phyloP scores from a whole-genome alignment of 352 stramenopile genomes.

The Phytopythium boreale region DNA sequence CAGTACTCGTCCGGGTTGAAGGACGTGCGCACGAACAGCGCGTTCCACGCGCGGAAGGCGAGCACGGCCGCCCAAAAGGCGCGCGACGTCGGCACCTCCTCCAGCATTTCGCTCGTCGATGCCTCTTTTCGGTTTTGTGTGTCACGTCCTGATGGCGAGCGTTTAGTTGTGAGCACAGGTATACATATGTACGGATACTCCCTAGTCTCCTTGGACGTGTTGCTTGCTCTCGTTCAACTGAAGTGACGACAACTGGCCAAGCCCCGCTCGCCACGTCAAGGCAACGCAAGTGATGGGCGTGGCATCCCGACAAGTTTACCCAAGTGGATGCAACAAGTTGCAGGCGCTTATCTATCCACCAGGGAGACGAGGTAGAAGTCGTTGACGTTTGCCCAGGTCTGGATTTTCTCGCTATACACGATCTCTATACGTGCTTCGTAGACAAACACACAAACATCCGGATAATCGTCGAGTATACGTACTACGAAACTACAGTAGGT shows the following conservation, averaged over 20 bases:
- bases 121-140: neutral
- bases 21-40: constrained; percentile 78
- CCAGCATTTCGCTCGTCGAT: constrained; percentile 17
- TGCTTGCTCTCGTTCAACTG: neutral
- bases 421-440: neutral
- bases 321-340: neutral
- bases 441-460: neutral
- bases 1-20: constrained; percentile 91
- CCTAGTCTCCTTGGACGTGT: neutral
- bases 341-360: too few relatives aligned
- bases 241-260: too few relatives aligned
- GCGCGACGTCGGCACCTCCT: constrained; percentile 28
- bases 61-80: constrained; percentile 51
- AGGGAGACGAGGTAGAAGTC: neutral
- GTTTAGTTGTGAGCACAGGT: neutral
- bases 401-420: neutral
- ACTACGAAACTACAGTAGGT: neutral
- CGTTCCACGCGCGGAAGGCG: constrained; percentile 75
- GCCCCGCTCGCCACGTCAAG: neutral
- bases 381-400: neutral
- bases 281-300: neutral
- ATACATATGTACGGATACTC: neutral
- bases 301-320: neutral
- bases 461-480: neutral
- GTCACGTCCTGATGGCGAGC: neutral